Evolutionary conservation across 164 flowering plant genomes (phyloP).

Genomic region (Dillenia turbinata): DNA sequence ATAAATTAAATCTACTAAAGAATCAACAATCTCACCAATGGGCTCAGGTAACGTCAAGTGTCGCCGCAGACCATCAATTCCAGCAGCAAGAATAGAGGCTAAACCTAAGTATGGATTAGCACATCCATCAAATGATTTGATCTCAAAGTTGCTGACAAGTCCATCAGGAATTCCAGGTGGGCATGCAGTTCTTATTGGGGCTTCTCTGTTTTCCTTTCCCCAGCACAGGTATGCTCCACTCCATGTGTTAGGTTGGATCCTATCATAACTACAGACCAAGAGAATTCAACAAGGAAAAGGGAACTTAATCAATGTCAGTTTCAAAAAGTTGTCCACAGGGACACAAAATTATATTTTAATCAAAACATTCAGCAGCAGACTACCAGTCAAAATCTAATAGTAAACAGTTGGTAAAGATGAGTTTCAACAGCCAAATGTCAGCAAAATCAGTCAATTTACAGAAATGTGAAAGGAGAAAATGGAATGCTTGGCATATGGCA

Average conservation of each 20-base stretch:
- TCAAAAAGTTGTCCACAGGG: too few relatives aligned
- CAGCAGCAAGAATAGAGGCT: slow-evolving; percentile 86
- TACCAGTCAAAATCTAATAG: too few relatives aligned
- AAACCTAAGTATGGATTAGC: slow-evolving; percentile 93
- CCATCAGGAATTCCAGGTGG: slow-evolving; percentile 87
- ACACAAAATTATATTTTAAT: too few relatives aligned
- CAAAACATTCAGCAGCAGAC: too few relatives aligned
- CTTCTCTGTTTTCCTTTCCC: slow-evolving; percentile 96
- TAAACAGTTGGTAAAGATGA: too few relatives aligned
- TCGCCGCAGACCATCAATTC: slow-evolving; percentile 83
- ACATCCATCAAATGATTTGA: slow-evolving; percentile 91
- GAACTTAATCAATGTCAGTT: too few relatives aligned
- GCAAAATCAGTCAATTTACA: too few relatives aligned
- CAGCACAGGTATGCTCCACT: slow-evolving; percentile 97
- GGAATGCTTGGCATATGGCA: too few relatives aligned
- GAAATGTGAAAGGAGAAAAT: too few relatives aligned
- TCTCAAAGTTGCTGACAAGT: slow-evolving; percentile 90
- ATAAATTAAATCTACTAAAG: neutral
- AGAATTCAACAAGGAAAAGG: neutral
- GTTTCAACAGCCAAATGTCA: too few relatives aligned
- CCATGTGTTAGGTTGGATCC: slow-evolving; percentile 94
- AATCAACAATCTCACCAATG: slow-evolving; percentile 45
- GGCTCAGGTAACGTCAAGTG: slow-evolving; percentile 76
- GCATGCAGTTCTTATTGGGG: slow-evolving; percentile 85
- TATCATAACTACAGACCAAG: slow-evolving; percentile 70